phyloP scores from a whole-genome alignment of 176 grass and related monocot species.

The barley (Hordeum vulgare) region MorexV3_pseudomolecules_assembly NC_058520.1:601088334-601088833 shows the following conservation, averaged over 20 bases:
- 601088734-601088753: slow-evolving; percentile 14
- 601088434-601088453: not conserved
- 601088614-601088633: not conserved
- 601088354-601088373: too few species aligned
- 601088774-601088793: not conserved
- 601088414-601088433: not conserved
- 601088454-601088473: not conserved
- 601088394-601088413: not conserved
- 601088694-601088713: slow-evolving; percentile 13
- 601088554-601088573: not conserved
- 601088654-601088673: slow-evolving; percentile 32
- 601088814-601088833: not conserved
- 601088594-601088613: not conserved
- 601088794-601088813: not conserved
- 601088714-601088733: slow-evolving; percentile 5
- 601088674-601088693: slow-evolving; percentile 32
- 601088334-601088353: too few species aligned
- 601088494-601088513: not conserved
- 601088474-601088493: not conserved
- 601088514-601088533: not conserved
- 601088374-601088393: too few species aligned
- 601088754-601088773: not conserved
- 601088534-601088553: not conserved
- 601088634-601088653: too few species aligned
- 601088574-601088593: not conserved